Evolutionary conservation across 2,329 filamentous ascomycete genomes (phyloP).

Genomic region (Neonectria coccinea): DNA sequence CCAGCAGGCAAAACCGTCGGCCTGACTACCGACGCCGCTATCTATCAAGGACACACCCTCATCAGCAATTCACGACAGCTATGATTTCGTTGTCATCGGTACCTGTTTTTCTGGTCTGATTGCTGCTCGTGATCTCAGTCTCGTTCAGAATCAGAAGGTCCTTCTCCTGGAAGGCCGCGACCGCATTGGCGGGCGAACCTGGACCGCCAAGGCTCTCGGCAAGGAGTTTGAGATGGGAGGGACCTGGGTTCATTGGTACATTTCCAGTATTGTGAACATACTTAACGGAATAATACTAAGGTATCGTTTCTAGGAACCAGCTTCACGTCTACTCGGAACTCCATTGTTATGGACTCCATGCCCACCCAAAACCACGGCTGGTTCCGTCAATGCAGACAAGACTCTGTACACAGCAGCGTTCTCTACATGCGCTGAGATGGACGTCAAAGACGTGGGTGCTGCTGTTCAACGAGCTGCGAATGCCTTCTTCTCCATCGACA

Average conservation of each 20-base stretch:
- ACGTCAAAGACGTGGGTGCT: conserved; percentile 7
- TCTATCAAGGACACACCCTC: conserved; percentile 17
- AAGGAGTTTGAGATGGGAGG: conserved; percentile 56
- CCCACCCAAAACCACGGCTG: conserved; percentile 30
- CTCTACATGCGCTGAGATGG: neutral
- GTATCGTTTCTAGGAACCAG: conserved; percentile 26
- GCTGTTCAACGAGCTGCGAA: conserved; percentile 34
- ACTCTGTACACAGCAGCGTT: conserved; percentile 17
- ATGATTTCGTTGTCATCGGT: conserved; percentile 34
- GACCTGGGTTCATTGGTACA: conserved; percentile 54
- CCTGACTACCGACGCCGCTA: conserved; percentile 30
- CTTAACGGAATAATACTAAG: neutral
- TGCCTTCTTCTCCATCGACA: conserved; percentile 49
- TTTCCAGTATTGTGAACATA: neutral
- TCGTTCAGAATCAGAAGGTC: conserved; percentile 28
- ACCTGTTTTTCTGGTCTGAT: conserved; percentile 30
- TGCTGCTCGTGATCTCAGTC: conserved; percentile 25
- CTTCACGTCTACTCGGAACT: conserved; percentile 36
- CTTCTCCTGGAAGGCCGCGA: conserved; percentile 54
- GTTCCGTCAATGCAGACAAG: conserved; percentile 22
- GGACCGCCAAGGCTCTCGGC: conserved; percentile 50
- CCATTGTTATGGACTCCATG: conserved; percentile 33
- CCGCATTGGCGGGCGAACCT: conserved; percentile 57
- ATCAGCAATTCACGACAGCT: neutral
- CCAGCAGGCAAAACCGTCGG: conserved; percentile 3